A percentile compares a stretch with the other conserved stretches of the same genome.
phyloP scores from a whole-genome alignment of 2,329 filamentous ascomycete genomes.

The Colletotrichum tropicicola region DNA sequence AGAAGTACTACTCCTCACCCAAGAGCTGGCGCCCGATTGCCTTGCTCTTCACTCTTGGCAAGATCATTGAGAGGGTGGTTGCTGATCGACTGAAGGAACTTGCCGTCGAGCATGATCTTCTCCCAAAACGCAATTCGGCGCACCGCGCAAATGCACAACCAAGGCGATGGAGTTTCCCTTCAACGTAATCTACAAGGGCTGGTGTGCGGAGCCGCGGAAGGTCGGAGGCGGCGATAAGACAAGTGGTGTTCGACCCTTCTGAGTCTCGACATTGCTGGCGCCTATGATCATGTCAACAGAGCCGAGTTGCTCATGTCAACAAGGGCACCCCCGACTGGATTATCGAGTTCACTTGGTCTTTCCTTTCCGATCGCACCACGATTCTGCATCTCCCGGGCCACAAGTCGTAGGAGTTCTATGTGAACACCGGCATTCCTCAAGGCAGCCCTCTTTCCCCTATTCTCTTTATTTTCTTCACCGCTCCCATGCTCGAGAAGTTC shows the following conservation, averaged over 20 bases:
- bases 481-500: conserved; percentile 2
- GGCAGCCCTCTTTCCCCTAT: conserved; percentile 14
- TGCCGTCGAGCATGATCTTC: neutral
- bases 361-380: neutral
- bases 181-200: neutral
- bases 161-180: neutral
- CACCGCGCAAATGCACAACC: neutral
- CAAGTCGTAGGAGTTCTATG: neutral
- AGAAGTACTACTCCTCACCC: neutral
- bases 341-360: neutral
- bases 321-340: neutral
- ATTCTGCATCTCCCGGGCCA: neutral
- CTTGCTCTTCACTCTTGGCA: neutral
- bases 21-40: conserved; percentile 1
- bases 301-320: neutral
- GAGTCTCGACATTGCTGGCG: neutral
- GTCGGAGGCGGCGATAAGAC: too few species aligned
- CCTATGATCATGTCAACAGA: neutral
- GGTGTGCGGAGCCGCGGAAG: neutral
- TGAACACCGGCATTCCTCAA: conserved; percentile 14
- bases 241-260: neutral
- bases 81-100: neutral
- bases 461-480: conserved; percentile 7
- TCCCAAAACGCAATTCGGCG: neutral
- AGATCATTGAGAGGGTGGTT: neutral